Evolutionary conservation across 2,329 filamentous ascomycete species (phyloP).

Genomic region (Calonectria hawksworthii): DNA sequence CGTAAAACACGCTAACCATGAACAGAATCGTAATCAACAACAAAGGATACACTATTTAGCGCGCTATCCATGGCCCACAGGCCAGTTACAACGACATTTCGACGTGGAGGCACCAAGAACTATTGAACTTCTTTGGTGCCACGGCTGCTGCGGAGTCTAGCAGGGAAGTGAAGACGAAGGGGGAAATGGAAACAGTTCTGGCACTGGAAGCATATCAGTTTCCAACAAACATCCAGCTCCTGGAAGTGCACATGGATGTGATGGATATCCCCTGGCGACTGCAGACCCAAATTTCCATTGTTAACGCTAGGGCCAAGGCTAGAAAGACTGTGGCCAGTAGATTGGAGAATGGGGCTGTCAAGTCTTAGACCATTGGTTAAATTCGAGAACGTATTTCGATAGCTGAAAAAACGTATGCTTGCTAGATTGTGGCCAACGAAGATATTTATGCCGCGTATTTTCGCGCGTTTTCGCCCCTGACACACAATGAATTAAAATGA

Average conservation of each 20-base stretch:
- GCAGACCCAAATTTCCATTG: constrained; percentile 16
- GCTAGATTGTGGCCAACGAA: neutral
- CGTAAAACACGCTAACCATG: neutral
- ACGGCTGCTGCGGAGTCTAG: constrained; percentile 1
- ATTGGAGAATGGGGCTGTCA: neutral
- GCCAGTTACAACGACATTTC: constrained; percentile 28
- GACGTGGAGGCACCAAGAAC: constrained; percentile 19
- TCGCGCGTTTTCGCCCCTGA: neutral
- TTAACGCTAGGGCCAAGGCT: constrained; percentile 14
- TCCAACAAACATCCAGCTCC: constrained; percentile 16
- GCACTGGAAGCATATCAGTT: neutral
- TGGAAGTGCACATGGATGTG: constrained; percentile 27
- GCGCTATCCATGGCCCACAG: constrained; percentile 23
- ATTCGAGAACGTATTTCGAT: neutral
- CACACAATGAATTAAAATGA: neutral
- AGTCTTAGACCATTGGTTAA: neutral
- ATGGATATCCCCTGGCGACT: constrained; percentile 27
- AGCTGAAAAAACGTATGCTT: too few relatives aligned
- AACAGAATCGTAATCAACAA: constrained; percentile 27
- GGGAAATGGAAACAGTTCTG: constrained; percentile 19
- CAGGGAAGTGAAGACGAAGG: constrained; percentile 16
- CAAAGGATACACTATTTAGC: constrained; percentile 27
- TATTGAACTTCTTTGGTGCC: constrained; percentile 18
- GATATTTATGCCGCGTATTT: neutral
- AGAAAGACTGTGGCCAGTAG: neutral